Evolutionary conservation across 495 filamentous ascomycete genomes (phyloP), one percentile per base, ranked within the genome.

Genomic region (Daldinia caldariorum): DNA sequence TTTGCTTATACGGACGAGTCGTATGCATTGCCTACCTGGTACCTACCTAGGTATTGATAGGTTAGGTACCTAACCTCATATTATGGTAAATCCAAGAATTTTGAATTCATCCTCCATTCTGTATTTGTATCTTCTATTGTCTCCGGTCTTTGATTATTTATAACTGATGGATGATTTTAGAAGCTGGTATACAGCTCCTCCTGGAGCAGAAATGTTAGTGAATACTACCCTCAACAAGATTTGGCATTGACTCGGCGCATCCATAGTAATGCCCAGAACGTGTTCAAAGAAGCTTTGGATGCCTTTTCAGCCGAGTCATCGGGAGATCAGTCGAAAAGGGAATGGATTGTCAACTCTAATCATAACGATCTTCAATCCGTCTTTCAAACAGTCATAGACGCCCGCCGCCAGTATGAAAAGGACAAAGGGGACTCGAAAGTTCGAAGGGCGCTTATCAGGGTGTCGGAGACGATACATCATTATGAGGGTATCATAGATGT

Each of bases 401-500:
- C 14, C 58, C 39, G 12, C 10, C 2, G 7, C 4, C 26, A 31
- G 8, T 61, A 61, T 20, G 39, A 61, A 34, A 13, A 39, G 18
- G 20, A 26, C 2, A 61, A 50, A 26, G 58, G 50, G 32, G 35
- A 35, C 31, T 75, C 58, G 1, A 66, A 66, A 37, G 57, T 64
- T n/a, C 66, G 69, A 16, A 47, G 63, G 43, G 59, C 47, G 38
- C 69, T 77, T 5, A 38, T 32, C 2, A 56, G 34, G 12, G 35
- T 74, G 12, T 72, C 73, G 2, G 22, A 51, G 45, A 71, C 47
- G 26, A 57, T 77, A 0, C 26, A 57, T n/a, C 54, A 65, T 47
- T 77, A 75, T 22, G 50, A 45, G 0, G 22, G 37, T 3, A 60
- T 76, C 10, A 22, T 76, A 16, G 67, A 77, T 63, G 70, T 75